These are phyloP conservation scores for Diversispora epigaea DNA, from an alignment of 192 early-diverging fungal genomes.

Conservation along the genomic window DNA sequence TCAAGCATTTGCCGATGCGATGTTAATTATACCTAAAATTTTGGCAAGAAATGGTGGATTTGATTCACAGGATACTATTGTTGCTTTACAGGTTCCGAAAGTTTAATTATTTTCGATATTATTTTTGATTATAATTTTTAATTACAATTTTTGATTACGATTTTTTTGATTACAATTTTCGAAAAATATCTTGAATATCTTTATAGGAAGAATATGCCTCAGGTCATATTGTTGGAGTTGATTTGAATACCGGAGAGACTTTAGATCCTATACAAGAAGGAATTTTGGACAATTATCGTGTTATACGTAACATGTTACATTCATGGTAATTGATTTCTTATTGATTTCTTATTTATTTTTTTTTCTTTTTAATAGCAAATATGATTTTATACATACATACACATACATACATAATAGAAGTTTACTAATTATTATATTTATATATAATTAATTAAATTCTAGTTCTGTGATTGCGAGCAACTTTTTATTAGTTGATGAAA, in stretches of 20 bases:
- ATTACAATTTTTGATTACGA: not conserved
- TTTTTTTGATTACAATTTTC: not conserved
- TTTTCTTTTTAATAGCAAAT: conserved; percentile 3
- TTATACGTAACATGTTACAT: conserved; percentile 93
- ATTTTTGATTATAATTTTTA: not conserved
- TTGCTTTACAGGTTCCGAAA: conserved; percentile 66
- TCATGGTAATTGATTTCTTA: conserved; percentile 65
- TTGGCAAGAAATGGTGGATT: conserved; percentile 94
- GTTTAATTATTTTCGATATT: not conserved
- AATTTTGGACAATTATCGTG: conserved; percentile 99
- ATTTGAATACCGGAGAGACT: conserved; percentile 91
- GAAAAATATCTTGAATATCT: not conserved
- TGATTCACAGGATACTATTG: conserved; percentile 95
- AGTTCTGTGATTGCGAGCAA: conserved; percentile 97
- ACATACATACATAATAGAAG: not conserved
- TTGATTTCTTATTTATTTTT: too few relatives aligned
- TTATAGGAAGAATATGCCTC: conserved; percentile 81
- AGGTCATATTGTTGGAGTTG: conserved; percentile 90
- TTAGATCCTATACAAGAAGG: conserved; percentile 90
- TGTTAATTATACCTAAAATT: conserved; percentile 96
- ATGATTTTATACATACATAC: not conserved
- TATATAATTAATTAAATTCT: conserved; percentile 11
- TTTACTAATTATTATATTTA: conserved; percentile 14
- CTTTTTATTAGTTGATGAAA: conserved; percentile 96
- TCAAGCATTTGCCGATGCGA: conserved; percentile 93